Evolutionary conservation across 2,329 filamentous ascomycete genomes (phyloP), one percentile per base, ranked within the genome.

Genomic region (Fusarium duplospermum): DNA sequence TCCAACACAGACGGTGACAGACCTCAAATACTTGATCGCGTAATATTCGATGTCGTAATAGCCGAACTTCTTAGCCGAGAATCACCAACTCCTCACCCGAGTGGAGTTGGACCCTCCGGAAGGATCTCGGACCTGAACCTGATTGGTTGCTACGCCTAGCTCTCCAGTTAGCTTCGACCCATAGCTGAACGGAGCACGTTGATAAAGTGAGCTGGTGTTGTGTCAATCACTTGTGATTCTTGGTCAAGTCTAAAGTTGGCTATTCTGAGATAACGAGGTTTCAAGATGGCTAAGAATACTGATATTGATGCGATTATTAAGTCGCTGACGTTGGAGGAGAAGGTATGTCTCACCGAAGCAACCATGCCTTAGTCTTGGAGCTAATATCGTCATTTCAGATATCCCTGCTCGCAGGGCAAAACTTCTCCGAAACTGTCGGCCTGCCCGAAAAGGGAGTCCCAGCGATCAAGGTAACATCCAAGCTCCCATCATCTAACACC

Each of bases 361-460:
- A 14, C 6, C 11, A 9, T 31, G 18, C 10, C 10, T 20, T 38
- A 22, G n/a, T 27, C 14, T 27, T 20, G 1, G 14, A 58, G 24
- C 59, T 71, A 36, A 71, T 16, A 16, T 7, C 4, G 18, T 2
- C 4, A 8, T 0, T 18, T 4, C 13, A 77, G 76, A 75, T 78
- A 7, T 69, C 75, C 10, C 67, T 78, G 2, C 72, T 78, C 11
- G 76, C 75, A 1, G 76, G 76, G 1, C 64, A 57, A 24, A 76
- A 69, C 69, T 78, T 78, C n/a, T 78, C 76, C 2, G 76, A 77
- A 54, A 78, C 76, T 6, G 58, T 67, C 9, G 69, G 57, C 0
- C 66, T 76, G 14, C 27, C 66, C 1, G 68, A 75, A 18, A 76
- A 75, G 18, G 73, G 71, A 2, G 20, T 78, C 7, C 76, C 75